Evolutionary conservation across 306 rosid genomes (phyloP).

Genomic region (Argentina anserina): DNA sequence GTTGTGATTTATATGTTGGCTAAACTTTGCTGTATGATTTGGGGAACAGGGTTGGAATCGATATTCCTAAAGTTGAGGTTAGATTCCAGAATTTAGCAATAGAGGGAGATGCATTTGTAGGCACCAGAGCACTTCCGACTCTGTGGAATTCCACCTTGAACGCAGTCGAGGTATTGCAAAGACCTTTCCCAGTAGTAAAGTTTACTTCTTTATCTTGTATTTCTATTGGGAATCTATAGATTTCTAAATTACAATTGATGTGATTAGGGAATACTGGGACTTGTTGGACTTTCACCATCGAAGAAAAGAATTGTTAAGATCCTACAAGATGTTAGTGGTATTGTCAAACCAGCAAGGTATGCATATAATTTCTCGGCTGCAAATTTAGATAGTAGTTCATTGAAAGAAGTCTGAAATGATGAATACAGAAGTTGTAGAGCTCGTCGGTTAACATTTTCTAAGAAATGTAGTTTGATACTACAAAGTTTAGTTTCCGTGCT

Average conservation of each 20-base stretch:
- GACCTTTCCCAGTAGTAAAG: background rate
- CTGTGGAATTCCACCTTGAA: constrained; percentile 48
- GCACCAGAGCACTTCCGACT: constrained; percentile 69
- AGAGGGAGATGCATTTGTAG: constrained; percentile 64
- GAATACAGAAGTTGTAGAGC: background rate
- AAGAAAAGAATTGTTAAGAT: constrained; percentile 55
- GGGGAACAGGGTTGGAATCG: constrained; percentile 54
- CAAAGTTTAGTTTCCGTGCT: background rate
- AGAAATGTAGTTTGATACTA: background rate
- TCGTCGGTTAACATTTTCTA: background rate
- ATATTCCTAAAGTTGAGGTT: constrained; percentile 54
- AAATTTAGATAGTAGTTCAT: background rate
- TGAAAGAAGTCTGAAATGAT: background rate
- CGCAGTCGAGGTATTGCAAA: constrained; percentile 44
- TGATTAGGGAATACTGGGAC: constrained; percentile 40
- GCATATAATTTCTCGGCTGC: no score
- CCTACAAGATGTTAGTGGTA: constrained; percentile 58
- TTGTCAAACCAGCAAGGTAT: constrained; percentile 65
- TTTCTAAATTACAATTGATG: constrained; percentile 1
- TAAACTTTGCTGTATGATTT: background rate
- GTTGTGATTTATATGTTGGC: background rate
- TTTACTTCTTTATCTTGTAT: background rate
- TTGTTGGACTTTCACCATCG: constrained; percentile 50
- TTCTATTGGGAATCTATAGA: background rate
- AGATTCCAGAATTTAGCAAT: constrained; percentile 47